Conservation (phyloP, 352 stramenopile genomes). For the Salisapilia sapeloensis region DNA sequence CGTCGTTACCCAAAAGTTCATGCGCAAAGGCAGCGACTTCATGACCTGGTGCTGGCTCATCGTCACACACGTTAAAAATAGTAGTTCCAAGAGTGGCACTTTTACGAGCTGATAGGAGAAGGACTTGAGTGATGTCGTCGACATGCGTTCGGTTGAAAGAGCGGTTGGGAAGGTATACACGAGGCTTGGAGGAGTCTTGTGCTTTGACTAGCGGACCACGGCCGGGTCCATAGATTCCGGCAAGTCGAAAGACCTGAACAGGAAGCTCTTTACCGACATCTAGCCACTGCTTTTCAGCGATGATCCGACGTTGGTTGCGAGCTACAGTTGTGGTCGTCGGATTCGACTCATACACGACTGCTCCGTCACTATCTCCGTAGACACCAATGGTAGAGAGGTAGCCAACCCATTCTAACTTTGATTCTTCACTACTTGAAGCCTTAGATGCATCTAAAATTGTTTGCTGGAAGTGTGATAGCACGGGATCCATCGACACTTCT, state of each 20-base stretch:
- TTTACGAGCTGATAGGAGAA: conserved; percentile 43
- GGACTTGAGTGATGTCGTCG: conserved; percentile 73
- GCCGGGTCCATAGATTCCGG: conserved; percentile 83
- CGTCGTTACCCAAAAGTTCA: conserved; percentile 33
- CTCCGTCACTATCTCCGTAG: conserved; percentile 81
- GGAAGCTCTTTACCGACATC: conserved; percentile 25
- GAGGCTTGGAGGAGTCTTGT: conserved; percentile 32
- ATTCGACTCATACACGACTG: conserved; percentile 69
- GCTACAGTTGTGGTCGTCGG: conserved; percentile 39
- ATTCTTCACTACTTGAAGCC: too few relatives aligned
- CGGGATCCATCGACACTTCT: conserved; percentile 47
- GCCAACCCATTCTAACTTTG: conserved; percentile 62
- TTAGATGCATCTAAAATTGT: conserved; percentile 17
- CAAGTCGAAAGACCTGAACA: conserved; percentile 79
- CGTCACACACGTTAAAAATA: conserved; percentile 86
- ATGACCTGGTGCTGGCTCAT: conserved; percentile 69
- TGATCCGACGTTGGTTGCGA: conserved; percentile 61
- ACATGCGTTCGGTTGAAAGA: conserved; percentile 85
- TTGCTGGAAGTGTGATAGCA: conserved; percentile 30
- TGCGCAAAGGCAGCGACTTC: conserved; percentile 65
- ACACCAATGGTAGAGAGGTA: conserved; percentile 89
- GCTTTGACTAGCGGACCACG: conserved; percentile 71
- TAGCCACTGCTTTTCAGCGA: conserved; percentile 64
- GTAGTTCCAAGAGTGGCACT: too few relatives aligned
- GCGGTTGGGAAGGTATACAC: conserved; percentile 56